phyloP scores from a whole-genome alignment of 1,284 basidiomycete species.

The Ganoderma resinaceum region DNA sequence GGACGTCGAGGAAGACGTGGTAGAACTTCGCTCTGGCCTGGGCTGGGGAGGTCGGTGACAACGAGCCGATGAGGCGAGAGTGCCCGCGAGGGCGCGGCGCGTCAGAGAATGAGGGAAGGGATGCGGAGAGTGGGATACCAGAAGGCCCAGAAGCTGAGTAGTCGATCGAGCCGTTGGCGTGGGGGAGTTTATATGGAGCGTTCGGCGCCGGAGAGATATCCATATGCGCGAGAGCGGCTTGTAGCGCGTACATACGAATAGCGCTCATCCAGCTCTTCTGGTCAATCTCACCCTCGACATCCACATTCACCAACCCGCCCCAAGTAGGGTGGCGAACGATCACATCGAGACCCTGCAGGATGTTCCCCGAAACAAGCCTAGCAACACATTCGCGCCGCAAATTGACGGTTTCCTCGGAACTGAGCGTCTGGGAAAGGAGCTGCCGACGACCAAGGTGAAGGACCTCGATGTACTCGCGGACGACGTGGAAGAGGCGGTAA shows the following conservation, averaged over 20 bases:
- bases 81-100: conserved; percentile 51
- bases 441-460: conserved; percentile 91
- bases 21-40: conserved; percentile 76
- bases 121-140: conserved; percentile 63
- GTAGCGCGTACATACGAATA: conserved; percentile 89
- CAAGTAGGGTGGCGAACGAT: conserved; percentile 94
- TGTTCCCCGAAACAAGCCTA: conserved; percentile 88
- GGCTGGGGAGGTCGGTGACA: conserved; percentile 39
- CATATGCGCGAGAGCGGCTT: conserved; percentile 84
- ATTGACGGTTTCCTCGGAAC: conserved; percentile 85
- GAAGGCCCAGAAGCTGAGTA: conserved; percentile 44
- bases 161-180: conserved; percentile 39
- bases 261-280: conserved; percentile 84
- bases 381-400: conserved; percentile 89
- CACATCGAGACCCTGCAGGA: conserved; percentile 92
- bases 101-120: conserved; percentile 67
- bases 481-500: conserved; percentile 88
- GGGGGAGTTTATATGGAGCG: conserved; percentile 35
- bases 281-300: conserved; percentile 80
- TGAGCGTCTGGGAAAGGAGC: conserved; percentile 88
- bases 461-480: conserved; percentile 91
- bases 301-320: conserved; percentile 88
- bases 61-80: conserved; percentile 56
- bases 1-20: conserved; percentile 89
- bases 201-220: conserved; percentile 53